Conservation (phyloP, 2,329 filamentous ascomycete species). For the Alternaria triticimaculans region DNA sequence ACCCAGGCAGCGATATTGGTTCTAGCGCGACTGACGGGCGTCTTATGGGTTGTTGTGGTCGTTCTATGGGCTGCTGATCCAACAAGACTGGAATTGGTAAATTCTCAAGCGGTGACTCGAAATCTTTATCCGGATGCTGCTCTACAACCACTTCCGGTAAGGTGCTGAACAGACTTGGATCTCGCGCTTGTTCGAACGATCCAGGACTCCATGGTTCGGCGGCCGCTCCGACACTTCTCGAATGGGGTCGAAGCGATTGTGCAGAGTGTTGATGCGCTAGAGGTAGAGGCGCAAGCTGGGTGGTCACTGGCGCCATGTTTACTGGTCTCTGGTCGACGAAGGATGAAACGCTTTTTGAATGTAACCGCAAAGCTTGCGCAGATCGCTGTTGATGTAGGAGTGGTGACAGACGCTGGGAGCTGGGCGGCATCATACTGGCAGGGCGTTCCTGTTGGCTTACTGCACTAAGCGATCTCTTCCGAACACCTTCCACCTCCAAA, state of each 20-base stretch:
- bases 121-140: slow-evolving; percentile 5
- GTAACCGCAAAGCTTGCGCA: slow-evolving; percentile 12
- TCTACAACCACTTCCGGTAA: slow-evolving; percentile 22
- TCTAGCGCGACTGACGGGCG: slow-evolving; percentile 11
- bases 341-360: slow-evolving; percentile 21
- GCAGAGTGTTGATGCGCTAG: slow-evolving; percentile 1
- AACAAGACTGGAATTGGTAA: slow-evolving; percentile 17
- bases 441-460: slow-evolving; percentile 22
- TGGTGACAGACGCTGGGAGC: slow-evolving; percentile 11
- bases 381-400: slow-evolving; percentile 23
- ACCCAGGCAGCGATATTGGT: slow-evolving; percentile 22
- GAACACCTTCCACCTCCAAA: slow-evolving; percentile 35
- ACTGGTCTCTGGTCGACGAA: neutral
- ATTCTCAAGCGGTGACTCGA: slow-evolving; percentile 10
- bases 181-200: slow-evolving; percentile 16
- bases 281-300: neutral
- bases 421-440: slow-evolving; percentile 16
- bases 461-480: slow-evolving; percentile 28
- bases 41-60: neutral
- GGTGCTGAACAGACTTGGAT: slow-evolving; percentile 11
- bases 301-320: neutral
- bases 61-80: neutral
- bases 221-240: slow-evolving; percentile 19
- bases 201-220: slow-evolving; percentile 21
- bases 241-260: slow-evolving; percentile 12